Evolutionary conservation across 306 rosid genomes (phyloP), one percentile per base, ranked within the genome.

Genomic region (Cucurbita pepo): DNA sequence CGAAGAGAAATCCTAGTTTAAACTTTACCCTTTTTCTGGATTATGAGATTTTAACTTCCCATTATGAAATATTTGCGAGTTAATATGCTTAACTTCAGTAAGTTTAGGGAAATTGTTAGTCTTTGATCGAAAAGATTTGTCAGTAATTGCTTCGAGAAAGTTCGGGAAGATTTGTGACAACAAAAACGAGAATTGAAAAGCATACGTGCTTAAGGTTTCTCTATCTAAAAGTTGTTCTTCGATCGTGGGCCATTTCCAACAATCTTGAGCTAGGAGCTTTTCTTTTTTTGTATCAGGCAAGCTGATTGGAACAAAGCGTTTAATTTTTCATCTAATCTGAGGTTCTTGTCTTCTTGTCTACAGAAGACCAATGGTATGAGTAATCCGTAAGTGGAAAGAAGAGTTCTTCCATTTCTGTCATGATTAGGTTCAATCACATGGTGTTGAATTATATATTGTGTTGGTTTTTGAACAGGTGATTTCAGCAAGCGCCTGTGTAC

Each of bases 291-390:
- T 30, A 30, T 30, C 34, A 95, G 99, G 83, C 88, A 91, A 71
- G 87, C 80, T 79, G 99, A 95, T 73, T 95, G 99, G 99, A 82
- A 85, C 72, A 85, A 82, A 62, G 96, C 99, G 34, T 95, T 95
- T 79, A 86, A 95, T 75, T 95, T 77, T 78, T 89, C 97, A 10
- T 75, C 88, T 67, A 86, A 91, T 83, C 79, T 91, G 86, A 81
- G 76, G 38, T 95, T 95, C 88, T 77, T 95, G 82, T 54, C 89
- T 55, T 87, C 96, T 77, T 95, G 99, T 86, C 81, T 95, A 64
- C 83, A 71, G 74, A 85, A 86, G 81, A 87, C 89, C 51, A 80
- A 74, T 67, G 99, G 99, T 91, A 87, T 60, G 75, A 78, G 16
- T 50, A 61, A 51, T 83, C n/a, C 66, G 15, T 56, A 44, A 70